These are phyloP conservation scores for Wallacemonas sp. DNA, from an alignment of 208 protist species.

Conservation along the genomic window DNA sequence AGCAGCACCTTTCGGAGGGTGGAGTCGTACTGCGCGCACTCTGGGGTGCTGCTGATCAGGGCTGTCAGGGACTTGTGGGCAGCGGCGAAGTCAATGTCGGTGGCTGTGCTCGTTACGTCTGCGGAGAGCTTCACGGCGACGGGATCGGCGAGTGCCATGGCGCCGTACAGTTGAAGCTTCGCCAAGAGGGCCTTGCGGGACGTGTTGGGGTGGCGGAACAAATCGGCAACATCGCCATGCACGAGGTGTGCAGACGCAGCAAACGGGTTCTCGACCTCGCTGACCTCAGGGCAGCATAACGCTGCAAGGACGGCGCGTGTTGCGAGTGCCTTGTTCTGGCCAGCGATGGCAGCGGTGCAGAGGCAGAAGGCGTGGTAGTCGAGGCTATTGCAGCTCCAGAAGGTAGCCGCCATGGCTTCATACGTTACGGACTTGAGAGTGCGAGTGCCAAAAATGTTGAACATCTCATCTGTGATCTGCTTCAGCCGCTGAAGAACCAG, in stretches of 20 bases:
- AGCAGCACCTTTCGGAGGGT: slow-evolving; percentile 50
- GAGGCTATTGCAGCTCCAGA: slow-evolving; percentile 65
- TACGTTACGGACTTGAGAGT: slow-evolving; percentile 39
- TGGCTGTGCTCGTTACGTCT: slow-evolving; percentile 16
- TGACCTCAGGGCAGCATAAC: slow-evolving; percentile 52
- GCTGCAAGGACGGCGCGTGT: slow-evolving; percentile 66
- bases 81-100: slow-evolving; percentile 11
- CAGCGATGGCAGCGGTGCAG: slow-evolving; percentile 39
- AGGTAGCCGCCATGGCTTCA: slow-evolving; percentile 60
- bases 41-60: slow-evolving; percentile 17
- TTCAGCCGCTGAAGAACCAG: slow-evolving; percentile 57
- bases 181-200: slow-evolving; percentile 32
- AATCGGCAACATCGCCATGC: slow-evolving; percentile 47
- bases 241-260: slow-evolving; percentile 35
- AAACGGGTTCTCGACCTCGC: slow-evolving; percentile 57
- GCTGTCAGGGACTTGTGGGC: slow-evolving; percentile 20
- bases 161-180: slow-evolving; percentile 28
- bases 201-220: slow-evolving; percentile 51
- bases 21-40: slow-evolving; percentile 21
- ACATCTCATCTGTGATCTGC: slow-evolving; percentile 52
- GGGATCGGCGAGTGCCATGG: slow-evolving; percentile 11
- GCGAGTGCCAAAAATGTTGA: slow-evolving; percentile 22
- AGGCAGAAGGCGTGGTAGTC: slow-evolving; percentile 80
- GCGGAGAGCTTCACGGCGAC: slow-evolving; percentile 19
- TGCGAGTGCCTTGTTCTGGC: slow-evolving; percentile 32